These are phyloP conservation scores for Marasmius oreades DNA, from an alignment of 1,284 basidiomycete genomes.

Conservation along the genomic window DNA sequence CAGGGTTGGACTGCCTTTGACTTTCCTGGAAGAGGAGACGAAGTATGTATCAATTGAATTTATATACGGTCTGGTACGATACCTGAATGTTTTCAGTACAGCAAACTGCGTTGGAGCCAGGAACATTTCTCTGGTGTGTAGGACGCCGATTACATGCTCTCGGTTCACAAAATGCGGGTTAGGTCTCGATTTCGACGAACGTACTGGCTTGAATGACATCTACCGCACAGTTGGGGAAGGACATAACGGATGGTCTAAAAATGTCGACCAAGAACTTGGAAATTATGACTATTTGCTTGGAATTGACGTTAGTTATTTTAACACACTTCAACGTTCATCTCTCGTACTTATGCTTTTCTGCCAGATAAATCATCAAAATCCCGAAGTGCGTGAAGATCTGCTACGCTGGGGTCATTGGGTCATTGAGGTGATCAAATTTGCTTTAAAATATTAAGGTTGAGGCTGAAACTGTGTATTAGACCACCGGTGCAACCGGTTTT, in stretches of 20 bases:
- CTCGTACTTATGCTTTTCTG: constrained; percentile 8
- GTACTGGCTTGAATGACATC: constrained; percentile 56
- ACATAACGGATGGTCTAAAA: constrained; percentile 68
- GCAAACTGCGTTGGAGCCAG: constrained; percentile 62
- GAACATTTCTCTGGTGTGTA: constrained; percentile 69
- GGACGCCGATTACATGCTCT: background rate
- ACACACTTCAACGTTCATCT: background rate
- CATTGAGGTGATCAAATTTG: constrained; percentile 44
- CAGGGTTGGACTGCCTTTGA: constrained; percentile 87
- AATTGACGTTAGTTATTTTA: constrained; percentile 46
- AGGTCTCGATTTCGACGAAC: constrained; percentile 88
- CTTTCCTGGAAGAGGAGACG: constrained; percentile 74
- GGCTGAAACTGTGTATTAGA: constrained; percentile 36
- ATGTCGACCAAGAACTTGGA: constrained; percentile 67
- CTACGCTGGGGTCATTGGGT: constrained; percentile 71
- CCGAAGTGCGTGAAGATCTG: constrained; percentile 69
- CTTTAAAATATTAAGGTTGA: background rate
- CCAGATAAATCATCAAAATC: constrained; percentile 87
- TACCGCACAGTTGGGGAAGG: constrained; percentile 55
- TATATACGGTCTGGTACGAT: background rate
- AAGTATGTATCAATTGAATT: constrained; percentile 39
- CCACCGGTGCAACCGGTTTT: constrained; percentile 79
- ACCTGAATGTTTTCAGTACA: constrained; percentile 49
- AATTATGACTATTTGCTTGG: constrained; percentile 84
- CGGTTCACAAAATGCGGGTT: constrained; percentile 7